Conservation (phyloP, 139 green algal species). For the Micractinium conductrix region DNA sequence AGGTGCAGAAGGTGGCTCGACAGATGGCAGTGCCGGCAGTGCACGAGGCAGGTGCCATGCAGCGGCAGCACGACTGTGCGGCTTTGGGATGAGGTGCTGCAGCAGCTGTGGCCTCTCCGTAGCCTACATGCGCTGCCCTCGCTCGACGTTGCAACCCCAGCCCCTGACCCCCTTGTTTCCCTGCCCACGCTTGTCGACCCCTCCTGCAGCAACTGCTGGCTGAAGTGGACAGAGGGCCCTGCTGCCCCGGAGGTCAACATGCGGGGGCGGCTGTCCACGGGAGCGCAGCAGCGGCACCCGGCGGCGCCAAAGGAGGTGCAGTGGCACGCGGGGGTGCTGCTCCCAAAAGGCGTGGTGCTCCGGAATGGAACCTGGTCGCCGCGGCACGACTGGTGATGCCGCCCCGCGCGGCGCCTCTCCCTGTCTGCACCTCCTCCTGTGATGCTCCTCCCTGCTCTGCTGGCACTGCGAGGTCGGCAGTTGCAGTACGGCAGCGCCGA, state of each 20-base stretch:
- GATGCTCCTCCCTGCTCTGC: not conserved
- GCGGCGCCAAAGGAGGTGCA: conserved; percentile 52
- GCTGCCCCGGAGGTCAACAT: conserved; percentile 70
- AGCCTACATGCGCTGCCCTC: too few species aligned
- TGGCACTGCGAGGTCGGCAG: not conserved
- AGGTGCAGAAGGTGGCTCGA: too few species aligned
- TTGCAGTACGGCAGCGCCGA: not conserved
- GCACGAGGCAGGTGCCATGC: too few species aligned
- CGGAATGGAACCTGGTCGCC: conserved; percentile 73
- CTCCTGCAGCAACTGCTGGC: not conserved
- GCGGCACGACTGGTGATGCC: conserved; percentile 55
- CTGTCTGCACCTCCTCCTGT: not conserved
- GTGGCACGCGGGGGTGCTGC: conserved; percentile 73
- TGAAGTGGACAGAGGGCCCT: not conserved
- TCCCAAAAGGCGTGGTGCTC: conserved; percentile 61
- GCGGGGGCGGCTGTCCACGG: conserved; percentile 38
- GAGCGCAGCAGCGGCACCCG: conserved; percentile 49
- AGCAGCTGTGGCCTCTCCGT: too few species aligned
- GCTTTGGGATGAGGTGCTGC: too few species aligned
- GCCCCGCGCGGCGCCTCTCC: too few species aligned
- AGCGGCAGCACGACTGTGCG: too few species aligned
- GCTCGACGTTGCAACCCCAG: too few species aligned
- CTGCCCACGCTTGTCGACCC: too few species aligned
- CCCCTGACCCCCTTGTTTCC: too few species aligned
- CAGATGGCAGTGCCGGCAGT: too few species aligned